phyloP scores from a whole-genome alignment of 768 basidiomycete species.

The Termitomyces sp. region DNA sequence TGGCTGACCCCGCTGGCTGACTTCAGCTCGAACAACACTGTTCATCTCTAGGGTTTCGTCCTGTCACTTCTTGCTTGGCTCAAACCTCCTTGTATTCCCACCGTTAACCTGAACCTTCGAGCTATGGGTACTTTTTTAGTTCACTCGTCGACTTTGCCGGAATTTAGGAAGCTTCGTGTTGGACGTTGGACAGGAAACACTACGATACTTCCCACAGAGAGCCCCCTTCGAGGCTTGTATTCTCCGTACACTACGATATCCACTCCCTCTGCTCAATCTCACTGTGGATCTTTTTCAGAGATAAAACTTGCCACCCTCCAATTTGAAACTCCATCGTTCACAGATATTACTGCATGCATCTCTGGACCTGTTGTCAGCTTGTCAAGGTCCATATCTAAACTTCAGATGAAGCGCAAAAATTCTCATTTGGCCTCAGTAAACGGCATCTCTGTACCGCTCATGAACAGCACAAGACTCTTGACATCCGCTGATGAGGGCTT shows the following conservation, averaged over 20 bases:
- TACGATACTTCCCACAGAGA: not conserved
- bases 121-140: not conserved
- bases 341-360: conserved; percentile 7
- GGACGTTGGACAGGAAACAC: not conserved
- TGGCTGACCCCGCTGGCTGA: not conserved
- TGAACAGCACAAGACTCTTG: not conserved
- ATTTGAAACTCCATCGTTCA: conserved; percentile 1
- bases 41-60: not conserved
- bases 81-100: not conserved
- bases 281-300: not conserved
- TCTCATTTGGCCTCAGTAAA: not conserved
- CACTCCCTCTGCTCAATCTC: not conserved
- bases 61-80: not conserved
- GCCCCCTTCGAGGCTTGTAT: not conserved
- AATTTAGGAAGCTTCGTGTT: not conserved
- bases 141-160: not conserved
- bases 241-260: not conserved
- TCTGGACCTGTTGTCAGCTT: conserved; percentile 1
- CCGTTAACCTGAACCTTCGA: not conserved
- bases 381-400: not conserved
- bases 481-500: not conserved
- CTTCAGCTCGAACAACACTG: not conserved
- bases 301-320: conserved; percentile 6
- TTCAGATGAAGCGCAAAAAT: not conserved
- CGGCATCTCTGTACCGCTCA: not conserved